Evolutionary conservation across 805 yeast genomes (phyloP), one percentile per base, ranked within the genome.

Genomic region (Candida sanyiensis): DNA sequence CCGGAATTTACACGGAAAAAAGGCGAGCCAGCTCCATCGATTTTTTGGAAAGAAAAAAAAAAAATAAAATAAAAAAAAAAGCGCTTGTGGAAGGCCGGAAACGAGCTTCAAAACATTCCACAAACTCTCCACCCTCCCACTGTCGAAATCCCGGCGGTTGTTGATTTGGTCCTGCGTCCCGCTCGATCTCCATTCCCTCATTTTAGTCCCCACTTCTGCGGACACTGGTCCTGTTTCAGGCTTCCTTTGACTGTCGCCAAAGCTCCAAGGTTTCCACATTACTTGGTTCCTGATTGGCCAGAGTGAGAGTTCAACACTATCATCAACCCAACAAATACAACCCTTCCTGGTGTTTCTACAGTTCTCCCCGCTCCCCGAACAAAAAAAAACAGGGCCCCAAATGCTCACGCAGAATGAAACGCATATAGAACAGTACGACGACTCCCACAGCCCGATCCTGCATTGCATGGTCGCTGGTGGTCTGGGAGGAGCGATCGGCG

Each of bases 401-500:
- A 39, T 39, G 51, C 34, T 38, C 43, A 17, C 49, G 40, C 22
- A 45, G 43, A 29, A 42, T 44, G 33, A 42, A 39, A 24, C 43
- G 39, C 38, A 42, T 38, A 25, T 48, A 38, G 29, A 28, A 31
- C 28, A 39, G 26, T 30, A 39, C 13, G 39, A 33, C 9, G 46
- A 42, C n/a, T 26, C 25, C 2, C 30, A 38, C 8, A 52, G 57
- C 33, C 72, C 83, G 6, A 59, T 82, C 18, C 32, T 72, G 45
- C 70, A 73, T 52, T 76, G 87, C 55, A 69, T 87, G 69, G 39
- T 88, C 28, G 96, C 97, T 0, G 98, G 98, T 29, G 97, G 95
- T 1, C 62, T 90, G 35, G 98, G 98, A 7, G 98, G 97, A 1
- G 80, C 85, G 39, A 75, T 89, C 27, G 97, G 97, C 11, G 98